phyloP scores from a whole-genome alignment of 2,329 filamentous ascomycete species.

The Daldinia sp. region DNA sequence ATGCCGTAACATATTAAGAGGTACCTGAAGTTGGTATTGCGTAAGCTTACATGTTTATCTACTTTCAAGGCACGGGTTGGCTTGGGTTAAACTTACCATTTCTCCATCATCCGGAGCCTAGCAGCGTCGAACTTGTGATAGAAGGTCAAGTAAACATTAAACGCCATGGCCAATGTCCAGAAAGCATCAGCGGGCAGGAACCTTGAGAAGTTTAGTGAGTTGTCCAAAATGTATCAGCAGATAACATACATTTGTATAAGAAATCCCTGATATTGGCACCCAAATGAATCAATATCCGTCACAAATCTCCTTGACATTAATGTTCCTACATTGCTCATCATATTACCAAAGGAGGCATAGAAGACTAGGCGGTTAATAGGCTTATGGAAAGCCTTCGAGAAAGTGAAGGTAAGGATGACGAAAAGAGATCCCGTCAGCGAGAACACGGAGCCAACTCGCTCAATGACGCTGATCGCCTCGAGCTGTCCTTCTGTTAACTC shows the following conservation, averaged over 20 bases:
- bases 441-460: slow-evolving; percentile 76
- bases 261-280: slow-evolving; percentile 80
- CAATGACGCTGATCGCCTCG: slow-evolving; percentile 69
- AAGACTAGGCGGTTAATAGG: slow-evolving; percentile 90
- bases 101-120: slow-evolving; percentile 74
- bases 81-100: slow-evolving; percentile 46
- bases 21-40: slow-evolving; percentile 58
- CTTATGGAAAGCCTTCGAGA: slow-evolving; percentile 79
- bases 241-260: slow-evolving; percentile 81
- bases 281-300: slow-evolving; percentile 58
- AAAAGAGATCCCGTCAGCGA: slow-evolving; percentile 78
- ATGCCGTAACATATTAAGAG: slow-evolving; percentile 77
- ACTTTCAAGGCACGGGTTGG: not conserved
- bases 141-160: slow-evolving; percentile 86
- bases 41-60: not conserved
- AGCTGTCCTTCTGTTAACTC: slow-evolving; percentile 55
- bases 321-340: slow-evolving; percentile 81
- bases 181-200: slow-evolving; percentile 82
- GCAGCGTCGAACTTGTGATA: slow-evolving; percentile 77
- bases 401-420: slow-evolving; percentile 77
- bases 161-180: slow-evolving; percentile 85
- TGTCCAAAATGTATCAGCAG: slow-evolving; percentile 4
- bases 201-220: slow-evolving; percentile 60
- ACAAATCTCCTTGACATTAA: slow-evolving; percentile 76
- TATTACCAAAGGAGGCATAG: slow-evolving; percentile 84